These are phyloP conservation scores for Diatrype stigma DNA, from an alignment of 2,329 filamentous ascomycete genomes.

Conservation along the genomic window DNA sequence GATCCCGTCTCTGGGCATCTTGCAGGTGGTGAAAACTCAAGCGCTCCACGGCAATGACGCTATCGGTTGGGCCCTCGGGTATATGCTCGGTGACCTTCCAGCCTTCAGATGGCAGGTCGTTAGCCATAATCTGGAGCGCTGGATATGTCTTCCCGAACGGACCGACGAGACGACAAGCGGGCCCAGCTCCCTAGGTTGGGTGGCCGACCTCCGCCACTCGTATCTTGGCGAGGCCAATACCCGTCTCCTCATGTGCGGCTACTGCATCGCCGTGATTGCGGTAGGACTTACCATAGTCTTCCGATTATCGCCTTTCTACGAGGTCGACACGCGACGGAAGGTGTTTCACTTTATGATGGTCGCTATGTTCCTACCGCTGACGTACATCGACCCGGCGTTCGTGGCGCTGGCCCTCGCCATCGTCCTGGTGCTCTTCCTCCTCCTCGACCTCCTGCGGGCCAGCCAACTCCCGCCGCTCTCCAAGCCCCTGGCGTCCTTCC, in stretches of 20 bases:
- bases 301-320: slow-evolving; percentile 68
- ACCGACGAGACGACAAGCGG: slow-evolving; percentile 26
- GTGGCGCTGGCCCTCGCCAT: slow-evolving; percentile 74
- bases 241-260: slow-evolving; percentile 69
- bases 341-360: slow-evolving; percentile 99
- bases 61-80: slow-evolving; percentile 87
- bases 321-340: slow-evolving; percentile 93
- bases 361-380: slow-evolving; percentile 84
- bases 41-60: slow-evolving; percentile 74
- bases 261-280: slow-evolving; percentile 68
- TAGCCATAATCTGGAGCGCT: slow-evolving; percentile 63
- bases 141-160: slow-evolving; percentile 66
- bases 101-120: slow-evolving; percentile 69
- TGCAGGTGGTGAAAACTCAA: slow-evolving; percentile 61
- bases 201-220: slow-evolving; percentile 59
- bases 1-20: slow-evolving; percentile 52
- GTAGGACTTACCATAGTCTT: slow-evolving; percentile 72
- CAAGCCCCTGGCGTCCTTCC: slow-evolving; percentile 77
- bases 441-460: slow-evolving; percentile 84
- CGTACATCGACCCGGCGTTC: slow-evolving; percentile 82
- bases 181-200: slow-evolving; percentile 50
- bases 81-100: slow-evolving; percentile 76
- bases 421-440: slow-evolving; percentile 76
- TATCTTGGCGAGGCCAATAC: slow-evolving; percentile 73
- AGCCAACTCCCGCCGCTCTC: slow-evolving; percentile 89